Conservation (phyloP, 2,329 filamentous ascomycete genomes). For the Plenodomus lindquistii region DNA sequence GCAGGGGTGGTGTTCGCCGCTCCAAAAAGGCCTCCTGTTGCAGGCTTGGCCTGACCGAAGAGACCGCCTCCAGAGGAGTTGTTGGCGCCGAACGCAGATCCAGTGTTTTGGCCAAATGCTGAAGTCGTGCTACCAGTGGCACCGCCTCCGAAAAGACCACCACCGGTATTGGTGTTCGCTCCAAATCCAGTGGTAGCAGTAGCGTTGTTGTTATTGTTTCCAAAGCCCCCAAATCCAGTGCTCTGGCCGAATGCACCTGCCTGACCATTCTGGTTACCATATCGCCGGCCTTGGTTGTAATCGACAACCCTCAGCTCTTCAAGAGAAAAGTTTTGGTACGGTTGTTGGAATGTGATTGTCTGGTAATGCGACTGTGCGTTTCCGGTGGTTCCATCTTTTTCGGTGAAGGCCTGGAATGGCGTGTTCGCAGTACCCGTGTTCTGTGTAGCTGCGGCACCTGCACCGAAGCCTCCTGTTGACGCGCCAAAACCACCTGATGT, state of each 20-base stretch:
- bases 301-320: constrained; percentile 72
- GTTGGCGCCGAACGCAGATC: constrained; percentile 31
- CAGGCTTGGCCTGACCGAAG: constrained; percentile 42
- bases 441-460: constrained; percentile 17
- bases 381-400: constrained; percentile 69
- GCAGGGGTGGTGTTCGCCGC: constrained; percentile 42
- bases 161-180: constrained; percentile 45
- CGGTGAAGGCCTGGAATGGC: constrained; percentile 68
- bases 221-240: constrained; percentile 58
- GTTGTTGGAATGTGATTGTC: constrained; percentile 76
- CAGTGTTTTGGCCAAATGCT: constrained; percentile 41
- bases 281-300: constrained; percentile 83
- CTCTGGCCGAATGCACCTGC: constrained; percentile 78
- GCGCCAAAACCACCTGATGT: constrained; percentile 27
- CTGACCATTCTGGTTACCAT: constrained; percentile 80
- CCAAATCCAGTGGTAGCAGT: constrained; percentile 54
- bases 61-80: constrained; percentile 36
- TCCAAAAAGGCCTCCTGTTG: constrained; percentile 38
- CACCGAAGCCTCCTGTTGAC: constrained; percentile 34
- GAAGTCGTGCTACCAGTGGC: constrained; percentile 37
- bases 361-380: constrained; percentile 69
- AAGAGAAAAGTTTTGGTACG: constrained; percentile 88
- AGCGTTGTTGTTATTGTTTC: constrained; percentile 44
- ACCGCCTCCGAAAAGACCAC: constrained; percentile 50
- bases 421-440: constrained; percentile 66